Percentiles rank a stretch among this genome's conserved stretches.
phyloP scores from a whole-genome alignment of 1,284 basidiomycete genomes.

The Tylopilus sp. region DNA sequence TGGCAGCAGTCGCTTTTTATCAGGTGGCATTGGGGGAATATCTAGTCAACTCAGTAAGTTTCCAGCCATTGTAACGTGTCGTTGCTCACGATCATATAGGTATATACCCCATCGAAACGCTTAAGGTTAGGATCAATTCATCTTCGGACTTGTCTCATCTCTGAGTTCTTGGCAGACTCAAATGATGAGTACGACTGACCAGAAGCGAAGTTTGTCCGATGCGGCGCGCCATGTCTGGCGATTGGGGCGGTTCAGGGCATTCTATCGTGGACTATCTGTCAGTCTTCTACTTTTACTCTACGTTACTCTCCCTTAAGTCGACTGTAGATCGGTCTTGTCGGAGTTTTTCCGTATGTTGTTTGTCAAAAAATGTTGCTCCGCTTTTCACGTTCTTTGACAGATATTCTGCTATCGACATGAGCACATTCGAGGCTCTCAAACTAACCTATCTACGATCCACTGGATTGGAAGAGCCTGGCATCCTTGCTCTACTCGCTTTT shows the following conservation, averaged over 20 bases:
- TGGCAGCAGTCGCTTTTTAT: slow-evolving; percentile 88
- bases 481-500: slow-evolving; percentile 80
- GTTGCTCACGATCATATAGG: slow-evolving; percentile 45
- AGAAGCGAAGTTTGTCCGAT: slow-evolving; percentile 58
- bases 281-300: slow-evolving; percentile 35
- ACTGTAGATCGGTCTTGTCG: slow-evolving; percentile 78
- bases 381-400: slow-evolving; percentile 35
- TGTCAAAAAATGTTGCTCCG: not conserved
- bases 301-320: slow-evolving; percentile 13
- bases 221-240: slow-evolving; percentile 72
- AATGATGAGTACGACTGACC: slow-evolving; percentile 85
- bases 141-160: not conserved
- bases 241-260: slow-evolving; percentile 80
- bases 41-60: slow-evolving; percentile 84
- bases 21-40: slow-evolving; percentile 94
- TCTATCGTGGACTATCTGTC: slow-evolving; percentile 90
- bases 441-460: slow-evolving; percentile 79
- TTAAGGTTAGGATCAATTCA: slow-evolving; percentile 57
- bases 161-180: slow-evolving; percentile 60
- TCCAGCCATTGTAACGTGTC: not conserved
- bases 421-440: slow-evolving; percentile 90
- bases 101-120: slow-evolving; percentile 86
- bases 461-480: slow-evolving; percentile 78
- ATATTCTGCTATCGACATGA: slow-evolving; percentile 93
- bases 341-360: slow-evolving; percentile 79